A percentile compares a stretch with the other conserved stretches of the same genome.
Conservation (phyloP, 805 yeast genomes). For the Pichia californica region DNA sequence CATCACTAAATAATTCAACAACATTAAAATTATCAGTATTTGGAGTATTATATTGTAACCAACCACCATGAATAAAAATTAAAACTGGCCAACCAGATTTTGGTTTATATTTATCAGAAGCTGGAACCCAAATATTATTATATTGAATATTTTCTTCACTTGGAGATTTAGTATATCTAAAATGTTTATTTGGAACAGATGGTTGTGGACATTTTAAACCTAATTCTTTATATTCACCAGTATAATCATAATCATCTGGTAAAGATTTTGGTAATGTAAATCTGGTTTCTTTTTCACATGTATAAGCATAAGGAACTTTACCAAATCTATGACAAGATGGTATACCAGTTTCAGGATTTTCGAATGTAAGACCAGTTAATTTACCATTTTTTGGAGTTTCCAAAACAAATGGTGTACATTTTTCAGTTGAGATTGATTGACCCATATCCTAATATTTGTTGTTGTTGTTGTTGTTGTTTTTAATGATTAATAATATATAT, state of each 20-base stretch:
- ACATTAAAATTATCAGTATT: constrained; percentile 20
- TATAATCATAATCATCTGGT: constrained; percentile 30
- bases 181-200: constrained; percentile 20
- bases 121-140: constrained; percentile 35
- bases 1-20: constrained; percentile 20
- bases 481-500: too few species aligned
- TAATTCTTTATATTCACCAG: constrained; percentile 31
- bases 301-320: constrained; percentile 31
- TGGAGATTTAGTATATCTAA: constrained; percentile 20
- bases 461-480: too few species aligned
- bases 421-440: constrained; percentile 17
- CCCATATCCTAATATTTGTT: constrained; percentile 4
- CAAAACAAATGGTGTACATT: constrained; percentile 14
- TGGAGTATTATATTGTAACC: constrained; percentile 32
- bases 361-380: constrained; percentile 24
- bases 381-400: constrained; percentile 24
- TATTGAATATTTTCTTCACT: constrained; percentile 29
- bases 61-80: constrained; percentile 38
- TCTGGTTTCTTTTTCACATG: constrained; percentile 16
- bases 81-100: constrained; percentile 37
- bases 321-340: constrained; percentile 25
- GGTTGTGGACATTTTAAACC: constrained; percentile 35
- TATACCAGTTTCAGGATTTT: constrained; percentile 11
- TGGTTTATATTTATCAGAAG: constrained; percentile 26
- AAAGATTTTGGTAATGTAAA: constrained; percentile 27